Conservation (phyloP, 2,329 filamentous ascomycete species). For the Colletotrichum liriopes region DNA sequence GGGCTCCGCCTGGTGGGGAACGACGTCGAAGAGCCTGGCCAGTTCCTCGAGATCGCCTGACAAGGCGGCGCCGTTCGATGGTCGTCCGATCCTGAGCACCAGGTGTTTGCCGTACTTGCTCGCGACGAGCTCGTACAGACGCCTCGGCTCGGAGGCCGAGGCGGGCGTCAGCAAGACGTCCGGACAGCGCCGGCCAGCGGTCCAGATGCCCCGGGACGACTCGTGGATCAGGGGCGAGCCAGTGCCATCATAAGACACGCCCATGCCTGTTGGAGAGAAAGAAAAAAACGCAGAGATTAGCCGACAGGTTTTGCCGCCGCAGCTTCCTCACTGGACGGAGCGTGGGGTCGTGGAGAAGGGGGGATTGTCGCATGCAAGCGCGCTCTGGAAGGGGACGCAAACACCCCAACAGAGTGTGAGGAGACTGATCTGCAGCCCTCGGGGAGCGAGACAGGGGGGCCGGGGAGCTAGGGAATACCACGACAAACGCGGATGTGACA, state of each 20-base stretch:
- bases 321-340: background rate
- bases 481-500: background rate
- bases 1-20: slow-evolving; percentile 16
- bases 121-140: slow-evolving; percentile 51
- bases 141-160: slow-evolving; percentile 40
- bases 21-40: slow-evolving; percentile 36
- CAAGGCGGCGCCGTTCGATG: slow-evolving; percentile 28
- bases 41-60: slow-evolving; percentile 16
- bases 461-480: background rate
- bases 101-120: slow-evolving; percentile 52
- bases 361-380: background rate
- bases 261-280: slow-evolving; percentile 53
- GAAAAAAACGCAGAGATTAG: slow-evolving; percentile 9
- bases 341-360: slow-evolving; percentile 7
- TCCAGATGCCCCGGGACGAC: slow-evolving; percentile 55
- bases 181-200: slow-evolving; percentile 56
- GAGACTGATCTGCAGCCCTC: background rate
- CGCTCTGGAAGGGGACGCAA: background rate
- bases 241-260: slow-evolving; percentile 56
- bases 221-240: slow-evolving; percentile 54
- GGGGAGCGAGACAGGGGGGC: background rate
- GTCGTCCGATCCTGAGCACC: slow-evolving; percentile 45
- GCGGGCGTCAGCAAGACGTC: slow-evolving; percentile 51
- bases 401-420: too few species aligned
- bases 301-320: slow-evolving; percentile 3